Conservation (phyloP, 192 early-diverging fungal genomes). For the Rhizophagus prolifer region DNA sequence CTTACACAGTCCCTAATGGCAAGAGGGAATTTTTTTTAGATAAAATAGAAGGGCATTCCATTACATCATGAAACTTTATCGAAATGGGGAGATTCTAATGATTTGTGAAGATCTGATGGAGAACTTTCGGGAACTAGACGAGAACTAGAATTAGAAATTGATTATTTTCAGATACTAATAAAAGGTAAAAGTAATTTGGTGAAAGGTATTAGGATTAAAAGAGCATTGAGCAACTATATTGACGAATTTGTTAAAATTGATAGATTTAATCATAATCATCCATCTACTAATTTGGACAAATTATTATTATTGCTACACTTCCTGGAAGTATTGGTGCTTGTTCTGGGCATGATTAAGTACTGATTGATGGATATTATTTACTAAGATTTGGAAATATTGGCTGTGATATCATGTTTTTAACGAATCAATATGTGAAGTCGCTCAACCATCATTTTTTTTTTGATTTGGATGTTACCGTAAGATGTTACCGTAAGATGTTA, state of each 20-base stretch:
- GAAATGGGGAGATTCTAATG: background rate
- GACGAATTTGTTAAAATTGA: background rate
- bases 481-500: too few species aligned
- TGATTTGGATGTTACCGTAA: background rate
- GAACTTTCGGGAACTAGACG: background rate
- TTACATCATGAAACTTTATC: conserved; percentile 17
- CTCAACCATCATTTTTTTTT: background rate
- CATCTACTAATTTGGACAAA: background rate
- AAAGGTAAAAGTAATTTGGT: too few species aligned
- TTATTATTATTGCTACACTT: too few species aligned
- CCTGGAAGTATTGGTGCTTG: too few species aligned
- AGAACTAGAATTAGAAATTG: background rate
- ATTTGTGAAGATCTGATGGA: too few species aligned
- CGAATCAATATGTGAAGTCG: background rate
- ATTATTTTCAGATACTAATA: background rate
- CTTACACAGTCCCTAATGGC: background rate
- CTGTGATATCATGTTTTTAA: background rate
- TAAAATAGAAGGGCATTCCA: conserved; percentile 18
- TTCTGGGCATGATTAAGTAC: background rate
- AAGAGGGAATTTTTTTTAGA: conserved; percentile 24
- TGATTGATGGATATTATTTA: background rate
- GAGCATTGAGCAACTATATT: background rate
- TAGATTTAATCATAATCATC: background rate
- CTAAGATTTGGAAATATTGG: background rate
- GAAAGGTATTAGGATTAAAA: background rate